Evolutionary conservation across 2,329 filamentous ascomycete genomes (phyloP), one percentile per base, ranked within the genome.

Genomic region (Blastomyces silverae): DNA sequence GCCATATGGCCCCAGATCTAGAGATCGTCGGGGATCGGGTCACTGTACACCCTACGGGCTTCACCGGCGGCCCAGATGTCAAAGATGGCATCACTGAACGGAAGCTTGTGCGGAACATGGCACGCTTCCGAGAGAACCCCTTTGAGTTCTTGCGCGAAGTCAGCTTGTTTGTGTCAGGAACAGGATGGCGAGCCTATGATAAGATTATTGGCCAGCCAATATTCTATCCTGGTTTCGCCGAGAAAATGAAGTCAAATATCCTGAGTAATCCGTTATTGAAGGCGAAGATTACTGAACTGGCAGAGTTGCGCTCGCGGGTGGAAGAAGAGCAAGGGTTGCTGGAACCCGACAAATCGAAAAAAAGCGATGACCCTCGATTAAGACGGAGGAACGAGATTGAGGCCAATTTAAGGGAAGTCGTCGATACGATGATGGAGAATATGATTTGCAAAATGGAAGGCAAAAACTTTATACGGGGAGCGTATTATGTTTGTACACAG

Each of bases 391-490:
- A 79, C 64, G 86, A 89, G 70, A 85, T 97, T 64, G 87, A 92
- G 72, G 81, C 82, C 48, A 88, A 88, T 65, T 80, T 99, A 57
- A 83, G 87, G 64, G 87, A 96, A 73, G 88, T 97, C 4, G 89
- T 91, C 3, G 91, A 94, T 68, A 87, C 89, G 69, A 88, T 94
- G 84, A 91, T 92, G 31, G 91, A 96, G 73, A 86, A 89, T 68
- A 97, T 99, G 94, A 97, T 99, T 67, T 97, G 93, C 84, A 99
- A 99, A 79, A 93, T 97, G 83, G 94, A 99, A 77, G 95, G 89
- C 81, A 95, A 92, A 74, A 81, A 85, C 1, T 97, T 97, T 73
- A 96, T 99, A 70, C 83, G 94, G 60, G 87, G 91, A 31, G 93
- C 94, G 58, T 97, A 97, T 75, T 99, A 97, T 75, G 74, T 96